Base-by-base conservation (phyloP, 495 filamentous ascomycete species). In the Neurospora pannonica region DNA sequence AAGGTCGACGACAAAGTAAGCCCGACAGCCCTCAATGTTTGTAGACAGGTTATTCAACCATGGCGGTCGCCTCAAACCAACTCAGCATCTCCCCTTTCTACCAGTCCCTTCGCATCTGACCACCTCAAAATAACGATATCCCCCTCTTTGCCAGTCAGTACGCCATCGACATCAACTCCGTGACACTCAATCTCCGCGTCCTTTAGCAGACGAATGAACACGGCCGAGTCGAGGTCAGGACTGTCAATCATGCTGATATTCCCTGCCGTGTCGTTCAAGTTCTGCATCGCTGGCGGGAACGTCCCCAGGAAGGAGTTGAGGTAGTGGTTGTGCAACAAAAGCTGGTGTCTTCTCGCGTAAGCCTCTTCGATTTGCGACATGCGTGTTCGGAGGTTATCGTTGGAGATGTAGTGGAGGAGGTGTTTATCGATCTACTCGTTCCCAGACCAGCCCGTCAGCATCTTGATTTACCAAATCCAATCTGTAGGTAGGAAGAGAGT, bases 221-320 rank as follows among this genome's bases (percentile, higher is more conserved):
- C 94, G 21, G 92, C 94, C 48, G 88, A 86, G 54, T 94, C 90
- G 71, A 87, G 81, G 83, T 98, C 97, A 9, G 96, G 96, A 1
- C 87, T 85, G 75, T 97, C 93, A 31, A 99, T 89, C 96, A 99
- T 99, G 83, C 89, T 93, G 73, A 94, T 91, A 2, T 94, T 94
- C 2, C 93, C 95, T 0, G 91, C 89, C 71, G 92, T 93, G 84
- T 99, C 97, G 85, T 98, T 94, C 71, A 99, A 83, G 78, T 92
- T 87, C 79, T 93, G 90, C 79, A 98, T 79, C 46, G 87, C 82
- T 42, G 88, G 81, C 37, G 96, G 95, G 76, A 99, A 99, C 36
- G 90, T 87, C 0, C 85, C 85, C 72, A 99, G 86, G 80, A 99
- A 99, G 2, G 92, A 92, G 2, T 89, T 86, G 19, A 90, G 84